Evolutionary conservation across 495 filamentous ascomycete species (phyloP).

Genomic region (Penicillium desertorum): DNA sequence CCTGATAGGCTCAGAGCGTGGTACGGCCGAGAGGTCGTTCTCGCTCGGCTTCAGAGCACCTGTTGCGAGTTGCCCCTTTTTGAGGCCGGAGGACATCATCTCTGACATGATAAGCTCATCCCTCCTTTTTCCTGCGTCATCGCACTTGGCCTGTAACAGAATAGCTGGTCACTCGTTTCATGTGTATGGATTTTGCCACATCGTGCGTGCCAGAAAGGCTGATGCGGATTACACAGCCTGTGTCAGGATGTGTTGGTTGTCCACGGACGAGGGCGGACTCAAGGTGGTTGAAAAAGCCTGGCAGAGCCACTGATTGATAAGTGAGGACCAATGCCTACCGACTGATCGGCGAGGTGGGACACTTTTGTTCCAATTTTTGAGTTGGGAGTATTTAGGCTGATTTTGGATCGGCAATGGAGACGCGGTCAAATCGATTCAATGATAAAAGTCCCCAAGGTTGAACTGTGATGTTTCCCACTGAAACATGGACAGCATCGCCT

Average conservation of each 20-base stretch:
- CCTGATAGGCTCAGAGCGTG: background rate
- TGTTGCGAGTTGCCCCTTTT: background rate
- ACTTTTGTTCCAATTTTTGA: background rate
- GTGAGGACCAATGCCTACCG: slow-evolving; percentile 8
- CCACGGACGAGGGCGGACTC: slow-evolving; percentile 16
- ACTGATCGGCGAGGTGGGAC: slow-evolving; percentile 22
- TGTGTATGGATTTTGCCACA: slow-evolving; percentile 1
- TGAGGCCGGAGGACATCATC: background rate
- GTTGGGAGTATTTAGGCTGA: background rate
- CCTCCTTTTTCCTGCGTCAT: background rate
- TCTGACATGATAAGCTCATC: background rate
- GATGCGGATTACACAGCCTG: slow-evolving; percentile 16
- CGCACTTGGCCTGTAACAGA: background rate
- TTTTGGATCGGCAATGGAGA: background rate
- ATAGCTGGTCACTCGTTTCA: background rate
- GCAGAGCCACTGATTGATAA: slow-evolving; percentile 30
- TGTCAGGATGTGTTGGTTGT: slow-evolving; percentile 14
- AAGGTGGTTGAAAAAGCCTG: slow-evolving; percentile 9
- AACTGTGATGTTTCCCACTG: background rate
- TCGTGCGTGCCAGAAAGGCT: background rate
- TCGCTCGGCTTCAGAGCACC: background rate
- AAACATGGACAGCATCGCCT: no score
- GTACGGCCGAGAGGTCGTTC: background rate
- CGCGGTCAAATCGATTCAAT: background rate
- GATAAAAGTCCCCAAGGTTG: background rate